Percentiles rank a stretch among this genome's conserved stretches.
Evolutionary conservation across 1,284 basidiomycete species (phyloP).

Genomic region (Tausonia pullulans): DNA sequence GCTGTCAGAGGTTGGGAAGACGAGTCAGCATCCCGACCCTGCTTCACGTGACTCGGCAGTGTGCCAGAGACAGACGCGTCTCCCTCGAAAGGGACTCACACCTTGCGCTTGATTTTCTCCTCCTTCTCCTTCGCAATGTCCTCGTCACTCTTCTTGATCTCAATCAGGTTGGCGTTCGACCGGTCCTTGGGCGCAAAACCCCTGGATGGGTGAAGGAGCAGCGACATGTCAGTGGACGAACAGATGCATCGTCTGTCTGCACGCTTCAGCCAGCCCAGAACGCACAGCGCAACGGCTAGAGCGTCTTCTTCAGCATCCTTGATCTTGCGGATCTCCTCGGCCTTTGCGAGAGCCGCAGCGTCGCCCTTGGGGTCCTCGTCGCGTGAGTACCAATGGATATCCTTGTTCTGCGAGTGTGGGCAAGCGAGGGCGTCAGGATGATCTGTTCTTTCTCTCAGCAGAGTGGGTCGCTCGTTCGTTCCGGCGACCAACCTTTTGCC

Average conservation of each 20-base stretch:
- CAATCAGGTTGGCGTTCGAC: constrained; percentile 22
- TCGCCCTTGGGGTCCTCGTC: constrained; percentile 42
- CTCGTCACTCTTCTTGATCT: constrained; percentile 28
- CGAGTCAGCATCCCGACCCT: background rate
- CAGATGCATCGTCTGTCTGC: constrained; percentile 23
- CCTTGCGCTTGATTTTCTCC: constrained; percentile 19
- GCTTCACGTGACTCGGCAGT: background rate
- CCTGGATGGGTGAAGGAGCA: constrained; percentile 21
- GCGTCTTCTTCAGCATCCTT: constrained; percentile 83
- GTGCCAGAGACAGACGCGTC: background rate
- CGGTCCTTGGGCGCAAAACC: constrained; percentile 27
- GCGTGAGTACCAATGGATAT: constrained; percentile 82
- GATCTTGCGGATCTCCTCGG: constrained; percentile 55
- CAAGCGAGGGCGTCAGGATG: constrained; percentile 4
- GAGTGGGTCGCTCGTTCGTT: background rate
- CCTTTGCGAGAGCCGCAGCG: constrained; percentile 18
- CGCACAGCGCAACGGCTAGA: constrained; percentile 59
- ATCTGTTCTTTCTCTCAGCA: background rate
- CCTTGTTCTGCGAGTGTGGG: constrained; percentile 49
- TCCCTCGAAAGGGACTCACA: background rate
- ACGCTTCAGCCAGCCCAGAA: constrained; percentile 26
- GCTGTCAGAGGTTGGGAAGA: background rate
- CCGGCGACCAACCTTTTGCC: constrained; percentile 52
- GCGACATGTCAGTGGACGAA: background rate
- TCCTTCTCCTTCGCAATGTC: constrained; percentile 30